Evolutionary conservation across 345 rosid genomes (phyloP), one percentile per base, ranked within the genome.

Genomic region (Kernera saxatilis): DNA sequence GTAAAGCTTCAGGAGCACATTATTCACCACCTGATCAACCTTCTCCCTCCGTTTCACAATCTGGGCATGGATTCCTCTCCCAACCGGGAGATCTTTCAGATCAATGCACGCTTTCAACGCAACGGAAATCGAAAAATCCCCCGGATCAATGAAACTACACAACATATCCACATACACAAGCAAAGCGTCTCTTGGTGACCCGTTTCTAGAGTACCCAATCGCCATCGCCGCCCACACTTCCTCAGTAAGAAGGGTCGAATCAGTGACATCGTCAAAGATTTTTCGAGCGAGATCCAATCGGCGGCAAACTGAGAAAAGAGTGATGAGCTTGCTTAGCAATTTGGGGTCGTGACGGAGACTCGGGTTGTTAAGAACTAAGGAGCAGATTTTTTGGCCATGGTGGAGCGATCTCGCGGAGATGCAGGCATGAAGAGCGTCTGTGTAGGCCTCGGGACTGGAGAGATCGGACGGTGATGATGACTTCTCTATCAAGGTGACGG

Each of bases 141-240:
- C 78, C 2, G 85, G 82, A 3, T 61, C 35, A 3, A 76, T 46
- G 69, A 36, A 73, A n/a, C 55, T 64, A 63, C 35, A 62, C 73
- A 82, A 18, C 84, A 84, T 82, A 9, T 70, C 61, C 0, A 70
- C 35, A 39, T 82, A 82, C 37, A 80, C 65, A 45, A 53, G 6
- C 49, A 84, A 33, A 67, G 88, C 82, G 5, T 79, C 82, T 25
- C 54, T 35, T 7, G 81, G 77, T 19, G 21, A 60, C 13, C 77
- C 72, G 44, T 82, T 82, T 64, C 76, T 73, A 5, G 82, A 77
- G 55, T 64, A 79, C 27, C 82, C 87, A 70, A 81, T 82, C n/a
- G 82, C 83, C 85, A 84, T 74, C 27, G 87, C 85, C 18, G 78
- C 77, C 83, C 82, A 84, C 0, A 84, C 67, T 35, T 83, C 72